Conservation (phyloP, 495 filamentous ascomycete species). For the Glutinoglossum americanum region DNA sequence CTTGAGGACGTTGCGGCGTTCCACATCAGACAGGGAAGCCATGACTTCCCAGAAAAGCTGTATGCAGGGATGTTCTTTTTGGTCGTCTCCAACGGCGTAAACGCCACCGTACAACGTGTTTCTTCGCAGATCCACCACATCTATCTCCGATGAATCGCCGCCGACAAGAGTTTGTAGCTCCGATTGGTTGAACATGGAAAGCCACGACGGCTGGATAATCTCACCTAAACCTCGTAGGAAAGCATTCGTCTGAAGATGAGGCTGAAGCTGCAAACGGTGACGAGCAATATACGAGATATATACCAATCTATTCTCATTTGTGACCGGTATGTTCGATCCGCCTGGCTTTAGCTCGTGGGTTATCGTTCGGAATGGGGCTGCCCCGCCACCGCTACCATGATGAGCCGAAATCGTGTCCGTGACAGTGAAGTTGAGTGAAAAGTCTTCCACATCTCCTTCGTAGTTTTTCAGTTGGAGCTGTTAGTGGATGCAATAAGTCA, state of each 20-base stretch:
- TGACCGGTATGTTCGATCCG: conserved; percentile 61
- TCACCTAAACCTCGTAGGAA: conserved; percentile 68
- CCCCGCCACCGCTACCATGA: conserved; percentile 12
- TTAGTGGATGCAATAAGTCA: neutral
- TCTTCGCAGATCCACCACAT: conserved; percentile 66
- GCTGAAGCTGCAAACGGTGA: conserved; percentile 64
- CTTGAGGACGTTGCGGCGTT: conserved; percentile 71
- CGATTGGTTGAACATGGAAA: conserved; percentile 94
- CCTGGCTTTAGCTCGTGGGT: conserved; percentile 54
- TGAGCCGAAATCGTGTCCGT: conserved; percentile 47
- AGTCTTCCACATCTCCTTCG: conserved; percentile 54
- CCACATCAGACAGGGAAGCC: conserved; percentile 44
- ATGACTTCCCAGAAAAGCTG: conserved; percentile 85
- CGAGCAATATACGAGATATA: conserved; percentile 85
- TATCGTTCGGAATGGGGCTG: conserved; percentile 26
- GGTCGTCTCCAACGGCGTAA: conserved; percentile 73
- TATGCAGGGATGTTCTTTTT: conserved; percentile 62
- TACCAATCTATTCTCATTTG: conserved; percentile 74
- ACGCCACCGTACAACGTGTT: conserved; percentile 78
- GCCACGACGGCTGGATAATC: conserved; percentile 82
- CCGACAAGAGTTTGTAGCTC: conserved; percentile 86
- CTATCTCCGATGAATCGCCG: conserved; percentile 63
- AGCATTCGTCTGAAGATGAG: conserved; percentile 53
- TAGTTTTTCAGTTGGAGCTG: conserved; percentile 74
- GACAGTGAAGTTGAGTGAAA: conserved; percentile 77